phyloP scores from a whole-genome alignment of 129 eudicot species.

The Mikania micrantha region DNA sequence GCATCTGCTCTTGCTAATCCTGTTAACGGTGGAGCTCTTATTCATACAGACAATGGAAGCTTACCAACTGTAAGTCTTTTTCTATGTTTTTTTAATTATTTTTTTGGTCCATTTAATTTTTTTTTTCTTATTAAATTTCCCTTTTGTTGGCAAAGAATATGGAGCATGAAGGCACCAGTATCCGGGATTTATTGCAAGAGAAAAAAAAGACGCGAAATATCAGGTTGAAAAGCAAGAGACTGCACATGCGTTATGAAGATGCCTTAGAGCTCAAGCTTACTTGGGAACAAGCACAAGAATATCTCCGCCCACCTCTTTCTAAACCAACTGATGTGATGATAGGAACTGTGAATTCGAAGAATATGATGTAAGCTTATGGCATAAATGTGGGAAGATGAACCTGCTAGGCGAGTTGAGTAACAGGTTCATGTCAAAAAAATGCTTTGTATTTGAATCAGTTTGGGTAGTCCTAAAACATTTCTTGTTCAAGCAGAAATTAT shows the following conservation, averaged over 20 bases:
- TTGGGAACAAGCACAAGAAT: constrained; percentile 87
- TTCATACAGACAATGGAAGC: constrained; percentile 35
- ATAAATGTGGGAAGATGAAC: not conserved
- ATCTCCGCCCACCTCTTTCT: constrained; percentile 62
- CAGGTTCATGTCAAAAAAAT: not conserved
- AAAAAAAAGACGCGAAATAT: constrained; percentile 63
- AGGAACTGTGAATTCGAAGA: constrained; percentile 73
- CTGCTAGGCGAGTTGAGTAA: not conserved
- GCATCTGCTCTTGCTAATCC: constrained; percentile 35
- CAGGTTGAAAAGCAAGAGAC: constrained; percentile 79
- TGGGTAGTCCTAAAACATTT: not conserved
- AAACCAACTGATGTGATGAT: constrained; percentile 51
- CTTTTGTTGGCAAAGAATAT: constrained; percentile 22
- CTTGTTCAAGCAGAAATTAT: not conserved
- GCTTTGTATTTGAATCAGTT: not conserved
- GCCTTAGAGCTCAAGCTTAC: constrained; percentile 72
- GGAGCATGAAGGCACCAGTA: constrained; percentile 37
- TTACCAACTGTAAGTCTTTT: constrained; percentile 37
- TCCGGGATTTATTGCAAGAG: constrained; percentile 41
- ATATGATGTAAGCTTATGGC: constrained; percentile 56
- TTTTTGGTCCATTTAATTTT: constrained; percentile 3
- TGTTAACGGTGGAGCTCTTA: constrained; percentile 34
- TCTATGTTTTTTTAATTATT: not conserved
- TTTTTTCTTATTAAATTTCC: constrained; percentile 12
- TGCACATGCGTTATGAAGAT: constrained; percentile 72